Base-by-base conservation (phyloP, 176 grass and related monocot species). In the Canna indica region DNA sequence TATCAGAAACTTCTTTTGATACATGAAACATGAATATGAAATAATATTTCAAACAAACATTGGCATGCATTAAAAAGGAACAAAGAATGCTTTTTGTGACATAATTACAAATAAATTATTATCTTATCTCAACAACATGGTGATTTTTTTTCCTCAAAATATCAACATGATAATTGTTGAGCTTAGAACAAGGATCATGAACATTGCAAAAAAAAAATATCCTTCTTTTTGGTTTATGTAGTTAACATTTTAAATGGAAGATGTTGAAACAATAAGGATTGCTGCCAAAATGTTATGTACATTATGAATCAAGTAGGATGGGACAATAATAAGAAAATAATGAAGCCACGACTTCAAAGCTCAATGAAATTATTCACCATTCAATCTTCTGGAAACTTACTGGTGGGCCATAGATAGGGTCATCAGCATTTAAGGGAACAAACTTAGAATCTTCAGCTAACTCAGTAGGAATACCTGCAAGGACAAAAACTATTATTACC, bases 361-460 rank as follows among this genome's bases (percentile, higher is more conserved):
- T 24, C 31, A 22, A 36, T 65, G 5, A 36, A 36, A 36, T 65
- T 65, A 65, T 65, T 38, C 32, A 65, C 32, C 7, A 36, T 0
- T 63, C 14, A 6, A 64, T 36, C 16, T 22, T 3, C 20, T 26
- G 30, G 45, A 48, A 47, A 80, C 93, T 87, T 85, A 97, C 93
- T 73, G 88, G 86, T 1, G 88, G 88, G 44, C 88, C 86, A 81
- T 89, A 97, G 75, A 83, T 83, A 53, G 88, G 82, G 62, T 97
- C 93, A 1, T 97, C 93, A 70, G 59, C 75, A 75, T 87, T 87
- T 71, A 97, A 65, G 38, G 88, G 86, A 63, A 92, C 86, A 62
- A 97, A 97, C 64, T 90, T 92, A 79, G 93, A 85, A 59, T 83
- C 93, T 63, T 87, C 88, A 69, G 77, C 73, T 38, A 90, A 72